phyloP scores from a whole-genome alignment of 768 basidiomycete species.

The Melanogaster broomeanus region DNA sequence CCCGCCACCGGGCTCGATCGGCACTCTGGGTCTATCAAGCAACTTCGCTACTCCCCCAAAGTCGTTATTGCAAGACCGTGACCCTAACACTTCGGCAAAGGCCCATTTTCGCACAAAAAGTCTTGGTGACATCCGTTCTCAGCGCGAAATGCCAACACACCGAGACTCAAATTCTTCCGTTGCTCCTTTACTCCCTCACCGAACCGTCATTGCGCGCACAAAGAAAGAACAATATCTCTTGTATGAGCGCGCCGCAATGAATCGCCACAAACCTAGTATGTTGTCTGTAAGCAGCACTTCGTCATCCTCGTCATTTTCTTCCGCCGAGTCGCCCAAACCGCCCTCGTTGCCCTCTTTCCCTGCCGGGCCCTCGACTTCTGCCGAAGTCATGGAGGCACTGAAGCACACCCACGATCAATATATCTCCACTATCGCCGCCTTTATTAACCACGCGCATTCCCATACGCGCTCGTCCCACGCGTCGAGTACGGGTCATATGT shows the following conservation, averaged over 20 bases:
- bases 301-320: constrained; percentile 70
- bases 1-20: constrained; percentile 7
- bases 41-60: constrained; percentile 34
- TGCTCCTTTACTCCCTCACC: constrained; percentile 38
- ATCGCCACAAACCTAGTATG: constrained; percentile 44
- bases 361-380: constrained; percentile 65
- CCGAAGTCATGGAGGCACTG: constrained; percentile 74
- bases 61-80: constrained; percentile 23
- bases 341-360: constrained; percentile 60
- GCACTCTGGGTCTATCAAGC: constrained; percentile 5
- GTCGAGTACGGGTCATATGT: constrained; percentile 89
- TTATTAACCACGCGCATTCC: constrained; percentile 96
- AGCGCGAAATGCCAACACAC: constrained; percentile 31
- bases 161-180: constrained; percentile 38
- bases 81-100: constrained; percentile 24
- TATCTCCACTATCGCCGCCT: constrained; percentile 92
- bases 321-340: constrained; percentile 51
- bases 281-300: constrained; percentile 71
- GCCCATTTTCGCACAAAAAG: constrained; percentile 50
- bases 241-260: constrained; percentile 36
- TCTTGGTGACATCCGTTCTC: constrained; percentile 49
- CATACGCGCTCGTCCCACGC: constrained; percentile 90
- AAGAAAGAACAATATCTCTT: constrained; percentile 42
- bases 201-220: constrained; percentile 24
- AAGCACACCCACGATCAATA: constrained; percentile 88